Evolutionary conservation across 2,329 filamentous ascomycete genomes (phyloP), one percentile per base, ranked within the genome.

Genomic region (Bipolaris sorokiniana): DNA sequence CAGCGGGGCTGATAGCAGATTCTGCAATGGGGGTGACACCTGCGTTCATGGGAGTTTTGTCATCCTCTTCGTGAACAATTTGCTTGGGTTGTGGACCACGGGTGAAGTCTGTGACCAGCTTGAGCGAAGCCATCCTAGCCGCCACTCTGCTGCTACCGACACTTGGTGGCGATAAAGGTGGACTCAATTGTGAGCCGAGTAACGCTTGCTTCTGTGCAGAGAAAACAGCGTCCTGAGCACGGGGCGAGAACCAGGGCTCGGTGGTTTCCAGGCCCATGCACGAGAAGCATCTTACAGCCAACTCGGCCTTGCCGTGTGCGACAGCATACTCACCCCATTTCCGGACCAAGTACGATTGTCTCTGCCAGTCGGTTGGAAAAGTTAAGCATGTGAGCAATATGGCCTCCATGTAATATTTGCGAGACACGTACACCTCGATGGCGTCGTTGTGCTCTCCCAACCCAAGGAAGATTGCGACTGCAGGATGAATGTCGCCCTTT

Each of bases 301-400:
- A 82, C 68, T 96, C 91, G 64, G 95, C 90, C 68, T 97, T 90
- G 15, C 90, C 90, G 67, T 95, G 89, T 61, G 90, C 88, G 11
- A 97, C 88, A 36, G 94, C 91, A 80, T 90, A 88, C 70, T 97
- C 94, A 56, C 95, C 95, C 95, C 95, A 99, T 80, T 95, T 94
- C 66, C 91, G 88, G 61, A 97, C 87, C 46, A 99, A 86, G 67
- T 90, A 90, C 11, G 90, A 89, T 75, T 97, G 92, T 31, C 94
- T 86, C 69, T 95, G 90, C 95, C 95, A 99, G 58, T 97, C 93
- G 0, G 84, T 80, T 0, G 94, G 92, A 68, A 89, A 92, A 23
- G 90, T 85, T 11, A 97, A 82, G 68, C 92, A 96, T 0, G 92
- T 90, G 63, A 99, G 83, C 13, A 99, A 85, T 31, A 98, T 83